Conservation (phyloP, 331 rosid genomes). For the Ulmus americana region DNA sequence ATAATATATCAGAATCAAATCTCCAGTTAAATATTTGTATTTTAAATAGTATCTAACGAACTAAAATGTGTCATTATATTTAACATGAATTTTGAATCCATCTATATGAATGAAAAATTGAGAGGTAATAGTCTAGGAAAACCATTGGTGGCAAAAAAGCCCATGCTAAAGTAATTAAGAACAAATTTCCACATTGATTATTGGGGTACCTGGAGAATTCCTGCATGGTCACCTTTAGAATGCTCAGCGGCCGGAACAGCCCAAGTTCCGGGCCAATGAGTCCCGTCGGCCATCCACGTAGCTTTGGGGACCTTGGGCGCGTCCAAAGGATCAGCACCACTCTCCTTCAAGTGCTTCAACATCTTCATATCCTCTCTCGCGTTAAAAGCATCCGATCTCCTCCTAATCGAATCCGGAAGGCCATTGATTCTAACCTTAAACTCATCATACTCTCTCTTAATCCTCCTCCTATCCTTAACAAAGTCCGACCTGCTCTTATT, state of each 20-base stretch:
- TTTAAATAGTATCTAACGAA: too few species aligned
- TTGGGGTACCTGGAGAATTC: slow-evolving; percentile 67
- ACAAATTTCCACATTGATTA: not conserved
- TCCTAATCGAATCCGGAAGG: slow-evolving; percentile 74
- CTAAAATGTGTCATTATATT: too few species aligned
- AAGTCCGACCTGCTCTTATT: slow-evolving; percentile 65
- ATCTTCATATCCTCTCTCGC: slow-evolving; percentile 91
- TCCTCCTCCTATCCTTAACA: slow-evolving; percentile 83
- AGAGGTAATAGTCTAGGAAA: too few species aligned
- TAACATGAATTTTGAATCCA: too few species aligned
- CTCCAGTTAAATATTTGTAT: too few species aligned
- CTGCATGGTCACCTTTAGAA: slow-evolving; percentile 68
- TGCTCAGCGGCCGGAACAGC: slow-evolving; percentile 46
- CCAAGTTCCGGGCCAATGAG: slow-evolving; percentile 97
- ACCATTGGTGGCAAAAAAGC: too few species aligned
- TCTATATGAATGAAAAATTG: too few species aligned
- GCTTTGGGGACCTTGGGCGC: slow-evolving; percentile 63
- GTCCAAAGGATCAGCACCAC: slow-evolving; percentile 50
- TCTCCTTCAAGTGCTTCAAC: slow-evolving; percentile 71
- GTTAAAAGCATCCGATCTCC: slow-evolving; percentile 86
- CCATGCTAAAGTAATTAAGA: too few species aligned
- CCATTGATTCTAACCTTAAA: slow-evolving; percentile 82
- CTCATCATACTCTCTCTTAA: slow-evolving; percentile 87
- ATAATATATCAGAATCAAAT: too few species aligned
- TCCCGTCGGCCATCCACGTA: slow-evolving; percentile 96